Percentiles rank a stretch among this genome's conserved stretches.
Evolutionary conservation across 2,329 filamentous ascomycete genomes (phyloP).

Genomic region (Penicillium sp.): DNA sequence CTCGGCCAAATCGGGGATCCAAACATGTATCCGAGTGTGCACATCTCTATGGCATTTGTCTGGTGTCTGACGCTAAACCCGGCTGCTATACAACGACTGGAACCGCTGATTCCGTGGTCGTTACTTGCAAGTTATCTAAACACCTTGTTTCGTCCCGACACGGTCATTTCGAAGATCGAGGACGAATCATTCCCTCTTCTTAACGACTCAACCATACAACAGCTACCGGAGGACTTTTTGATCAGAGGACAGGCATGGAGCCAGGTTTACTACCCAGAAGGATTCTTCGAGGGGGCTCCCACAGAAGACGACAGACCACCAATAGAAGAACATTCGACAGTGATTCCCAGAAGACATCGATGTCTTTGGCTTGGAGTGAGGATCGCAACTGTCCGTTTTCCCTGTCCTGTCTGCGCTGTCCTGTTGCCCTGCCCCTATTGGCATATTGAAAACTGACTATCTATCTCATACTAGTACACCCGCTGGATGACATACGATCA

Average conservation of each 20-base stretch:
- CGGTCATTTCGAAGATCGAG: constrained; percentile 37
- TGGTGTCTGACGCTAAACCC: constrained; percentile 42
- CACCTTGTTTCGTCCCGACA: constrained; percentile 45
- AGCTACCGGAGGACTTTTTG: constrained; percentile 58
- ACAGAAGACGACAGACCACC: constrained; percentile 56
- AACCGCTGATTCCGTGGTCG: constrained; percentile 50
- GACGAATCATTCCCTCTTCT: constrained; percentile 41
- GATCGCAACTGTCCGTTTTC: constrained; percentile 41
- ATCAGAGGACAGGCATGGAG: constrained; percentile 57
- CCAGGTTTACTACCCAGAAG: constrained; percentile 46
- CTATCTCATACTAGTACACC: constrained; percentile 27
- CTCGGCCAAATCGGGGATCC: constrained; percentile 50
- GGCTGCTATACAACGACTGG: constrained; percentile 39
- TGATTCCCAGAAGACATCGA: constrained; percentile 49
- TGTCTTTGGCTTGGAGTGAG: constrained; percentile 51
- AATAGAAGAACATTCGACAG: constrained; percentile 50
- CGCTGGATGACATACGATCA: constrained; percentile 42
- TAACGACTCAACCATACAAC: constrained; percentile 41
- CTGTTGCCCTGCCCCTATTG: not conserved
- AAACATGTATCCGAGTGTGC: constrained; percentile 54
- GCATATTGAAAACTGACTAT: not conserved
- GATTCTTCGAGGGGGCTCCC: constrained; percentile 51
- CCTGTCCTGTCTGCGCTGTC: not conserved
- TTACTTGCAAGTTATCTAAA: constrained; percentile 54
- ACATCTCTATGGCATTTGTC: constrained; percentile 55